Percentiles rank a stretch among this genome's conserved stretches.
phyloP scores from a whole-genome alignment of 2,329 filamentous ascomycete genomes.

The Laburnicola sp. region DNA sequence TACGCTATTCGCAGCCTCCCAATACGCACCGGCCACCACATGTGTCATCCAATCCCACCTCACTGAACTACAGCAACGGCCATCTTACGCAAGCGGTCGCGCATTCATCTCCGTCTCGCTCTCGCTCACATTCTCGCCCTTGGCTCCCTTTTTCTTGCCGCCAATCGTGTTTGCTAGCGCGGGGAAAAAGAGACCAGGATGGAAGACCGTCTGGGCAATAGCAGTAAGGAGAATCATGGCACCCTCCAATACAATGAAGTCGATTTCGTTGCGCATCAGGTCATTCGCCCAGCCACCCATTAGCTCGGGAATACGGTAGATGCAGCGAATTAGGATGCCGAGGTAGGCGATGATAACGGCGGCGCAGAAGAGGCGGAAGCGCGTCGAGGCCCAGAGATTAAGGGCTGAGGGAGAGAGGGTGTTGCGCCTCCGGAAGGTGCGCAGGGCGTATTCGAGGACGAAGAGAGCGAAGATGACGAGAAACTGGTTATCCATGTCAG shows the following conservation, averaged over 20 bases:
- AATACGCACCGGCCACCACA: too few species aligned
- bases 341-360: slow-evolving; percentile 46
- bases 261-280: slow-evolving; percentile 50
- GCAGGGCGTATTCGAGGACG: slow-evolving; percentile 39
- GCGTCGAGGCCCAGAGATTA: slow-evolving; percentile 13
- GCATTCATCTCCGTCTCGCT: slow-evolving; percentile 4
- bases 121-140: slow-evolving; percentile 1
- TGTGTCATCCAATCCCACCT: too few species aligned
- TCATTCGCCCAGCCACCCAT: slow-evolving; percentile 47
- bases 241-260: slow-evolving; percentile 56
- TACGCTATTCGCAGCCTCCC: too few species aligned
- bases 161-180: slow-evolving; percentile 4
- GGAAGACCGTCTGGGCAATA: slow-evolving; percentile 49
- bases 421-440: slow-evolving; percentile 24
- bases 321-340: slow-evolving; percentile 51
- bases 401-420: slow-evolving; percentile 16
- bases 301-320: slow-evolving; percentile 53
- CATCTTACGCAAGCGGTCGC: neutral
- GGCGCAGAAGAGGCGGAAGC: slow-evolving; percentile 27
- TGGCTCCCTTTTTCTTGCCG: neutral
- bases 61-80: too few species aligned
- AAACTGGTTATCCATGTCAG: slow-evolving; percentile 23
- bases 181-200: slow-evolving; percentile 46
- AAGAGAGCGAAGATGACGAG: slow-evolving; percentile 50
- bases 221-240: slow-evolving; percentile 54